Base-by-base conservation (phyloP, 2,329 filamentous ascomycete genomes). In the Stemphylium beticola region DNA sequence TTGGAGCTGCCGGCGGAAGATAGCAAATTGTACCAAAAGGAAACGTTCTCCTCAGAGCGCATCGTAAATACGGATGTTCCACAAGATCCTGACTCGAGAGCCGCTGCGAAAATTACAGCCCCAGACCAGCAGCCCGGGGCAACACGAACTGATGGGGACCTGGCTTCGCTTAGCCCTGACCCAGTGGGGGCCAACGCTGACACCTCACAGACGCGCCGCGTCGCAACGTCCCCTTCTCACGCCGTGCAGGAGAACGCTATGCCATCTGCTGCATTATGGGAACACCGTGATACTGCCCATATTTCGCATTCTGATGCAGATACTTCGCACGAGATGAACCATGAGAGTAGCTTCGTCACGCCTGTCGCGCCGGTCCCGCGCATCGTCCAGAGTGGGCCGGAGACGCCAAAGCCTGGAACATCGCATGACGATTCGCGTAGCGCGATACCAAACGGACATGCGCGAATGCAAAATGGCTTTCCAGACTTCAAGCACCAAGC, bases 201-300 rank as follows among this genome's bases (percentile, higher is more conserved):
- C 50, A 48, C 50, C 59, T 48, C 46, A 37, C 46, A 49, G 44
- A 53, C 53, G 41, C 55, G 65, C 39, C 64, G 53, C 45, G 54
- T 67, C 32, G 58, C 60, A 15, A 49, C 62, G 26, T 61, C 66
- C 45, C 62, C 64, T 36, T 61, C 68, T 48, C 67, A 71, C 61
- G 69, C 71, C 18, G 69, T 70, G 31, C 62, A 71, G 44, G 69
- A 66, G 54, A 65, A 64, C 51, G 52, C 66, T 38, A 62, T 61
- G 57, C 70, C 71, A 41, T 73, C 72, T 36, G 52, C 66, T 53
- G 66, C 67, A 46, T 71, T 70, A 64, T 72, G 67, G 67, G 66
- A 71, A 22, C 65, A 65, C 51, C 65, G 71, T 43, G 69, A 67
- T 44, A 50, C 61, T 49, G 49, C 48, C 32, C 61, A 61, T 47